A percentile compares a stretch with the other conserved stretches of the same genome.
These are phyloP conservation scores for Rosa hybrid DNA, from an alignment of 331 rosid species.

Conservation along the genomic window DNA sequence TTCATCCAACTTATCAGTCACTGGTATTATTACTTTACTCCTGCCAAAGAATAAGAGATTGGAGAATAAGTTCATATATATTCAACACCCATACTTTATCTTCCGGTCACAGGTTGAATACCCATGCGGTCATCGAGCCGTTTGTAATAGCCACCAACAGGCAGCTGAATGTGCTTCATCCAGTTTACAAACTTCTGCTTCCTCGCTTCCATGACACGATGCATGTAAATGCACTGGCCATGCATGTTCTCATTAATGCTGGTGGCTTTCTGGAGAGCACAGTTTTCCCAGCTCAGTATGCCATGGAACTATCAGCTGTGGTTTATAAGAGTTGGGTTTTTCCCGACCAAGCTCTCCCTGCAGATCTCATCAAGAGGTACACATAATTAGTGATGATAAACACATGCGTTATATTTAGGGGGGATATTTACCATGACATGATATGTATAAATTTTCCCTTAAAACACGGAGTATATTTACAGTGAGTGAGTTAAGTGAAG, in stretches of 20 bases:
- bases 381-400: neutral
- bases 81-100: neutral
- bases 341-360: conserved; percentile 41
- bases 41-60: neutral
- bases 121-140: conserved; percentile 33
- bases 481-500: no score
- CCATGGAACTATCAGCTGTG: conserved; percentile 35
- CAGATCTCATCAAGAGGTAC: conserved; percentile 40
- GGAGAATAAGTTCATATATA: neutral
- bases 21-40: neutral
- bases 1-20: conserved; percentile 28
- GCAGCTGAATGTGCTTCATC: conserved; percentile 35
- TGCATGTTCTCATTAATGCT: conserved; percentile 34
- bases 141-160: conserved; percentile 33
- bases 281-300: conserved; percentile 24
- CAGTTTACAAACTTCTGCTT: conserved; percentile 28
- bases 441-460: no score
- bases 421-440: no score
- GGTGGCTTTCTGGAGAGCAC: conserved; percentile 36
- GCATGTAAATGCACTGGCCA: conserved; percentile 37
- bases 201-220: conserved; percentile 46
- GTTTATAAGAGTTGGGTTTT: conserved; percentile 38
- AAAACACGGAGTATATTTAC: no score
- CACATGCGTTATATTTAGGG: neutral
- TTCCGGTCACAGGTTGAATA: conserved; percentile 20